Percentiles rank a stretch among this genome's conserved stretches.
Conservation (phyloP, 2,329 filamentous ascomycete species). For the Sclerotiophoma versabilis region DNA sequence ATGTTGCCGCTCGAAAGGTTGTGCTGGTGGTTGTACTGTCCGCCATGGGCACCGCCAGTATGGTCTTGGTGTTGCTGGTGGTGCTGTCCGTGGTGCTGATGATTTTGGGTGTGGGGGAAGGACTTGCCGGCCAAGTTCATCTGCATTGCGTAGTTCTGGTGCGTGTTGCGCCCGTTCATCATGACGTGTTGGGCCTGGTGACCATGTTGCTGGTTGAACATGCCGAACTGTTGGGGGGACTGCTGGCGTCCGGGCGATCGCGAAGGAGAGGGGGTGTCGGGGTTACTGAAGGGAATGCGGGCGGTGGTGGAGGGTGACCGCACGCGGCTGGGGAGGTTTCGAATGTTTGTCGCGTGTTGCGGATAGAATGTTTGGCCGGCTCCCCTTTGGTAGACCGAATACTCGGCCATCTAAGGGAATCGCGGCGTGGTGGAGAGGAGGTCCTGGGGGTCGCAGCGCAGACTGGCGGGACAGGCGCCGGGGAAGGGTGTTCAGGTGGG, state of each 20-base stretch:
- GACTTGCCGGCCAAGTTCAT: constrained; percentile 71
- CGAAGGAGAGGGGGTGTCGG: constrained; percentile 64
- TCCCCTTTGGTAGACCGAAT: constrained; percentile 68
- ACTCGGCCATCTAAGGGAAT: constrained; percentile 70
- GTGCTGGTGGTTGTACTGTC: constrained; percentile 67
- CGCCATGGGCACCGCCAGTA: constrained; percentile 56
- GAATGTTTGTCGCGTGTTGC: constrained; percentile 59
- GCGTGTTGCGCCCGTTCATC: constrained; percentile 73
- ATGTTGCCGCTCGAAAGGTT: constrained; percentile 68
- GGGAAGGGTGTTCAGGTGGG: constrained; percentile 47
- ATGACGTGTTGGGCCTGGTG: constrained; percentile 78
- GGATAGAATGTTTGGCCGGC: constrained; percentile 66
- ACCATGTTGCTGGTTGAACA: constrained; percentile 71
- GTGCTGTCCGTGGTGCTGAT: constrained; percentile 59
- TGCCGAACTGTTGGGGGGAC: constrained; percentile 62
- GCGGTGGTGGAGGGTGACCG: constrained; percentile 55
- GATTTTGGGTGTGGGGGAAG: constrained; percentile 66
- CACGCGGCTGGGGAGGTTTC: constrained; percentile 55
- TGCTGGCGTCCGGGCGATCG: constrained; percentile 61
- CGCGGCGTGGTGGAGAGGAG: constrained; percentile 29
- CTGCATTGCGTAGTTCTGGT: constrained; percentile 60
- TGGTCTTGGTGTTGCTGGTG: constrained; percentile 69
- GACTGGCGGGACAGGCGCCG: constrained; percentile 35
- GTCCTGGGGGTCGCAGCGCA: constrained; percentile 42
- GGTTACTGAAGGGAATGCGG: constrained; percentile 53